Conservation (phyloP, 2,329 filamentous ascomycete species). For the Metarhizium robertsii region DNA sequence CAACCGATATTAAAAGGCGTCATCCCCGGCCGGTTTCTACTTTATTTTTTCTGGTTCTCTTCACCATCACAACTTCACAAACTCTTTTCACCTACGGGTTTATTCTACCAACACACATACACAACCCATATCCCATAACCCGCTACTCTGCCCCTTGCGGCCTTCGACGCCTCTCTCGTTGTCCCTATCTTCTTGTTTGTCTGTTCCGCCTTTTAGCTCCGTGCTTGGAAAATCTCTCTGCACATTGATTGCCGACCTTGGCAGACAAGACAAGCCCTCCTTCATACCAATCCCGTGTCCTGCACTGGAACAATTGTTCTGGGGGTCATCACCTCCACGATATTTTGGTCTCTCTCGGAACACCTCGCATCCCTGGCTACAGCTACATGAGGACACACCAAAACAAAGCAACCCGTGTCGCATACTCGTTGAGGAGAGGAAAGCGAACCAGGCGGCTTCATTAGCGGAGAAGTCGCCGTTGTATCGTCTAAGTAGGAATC, state of each 20-base stretch:
- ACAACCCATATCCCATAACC: not conserved
- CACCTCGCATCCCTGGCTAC: not conserved
- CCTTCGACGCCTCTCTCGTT: not conserved
- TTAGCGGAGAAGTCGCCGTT: not conserved
- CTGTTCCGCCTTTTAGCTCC: not conserved
- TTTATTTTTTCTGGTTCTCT: not conserved
- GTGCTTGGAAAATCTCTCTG: not conserved
- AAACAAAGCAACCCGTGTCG: not conserved
- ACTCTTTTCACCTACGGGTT: not conserved
- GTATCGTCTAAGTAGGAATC: not conserved
- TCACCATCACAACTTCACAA: not conserved
- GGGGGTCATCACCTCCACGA: not conserved
- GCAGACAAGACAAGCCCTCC: not conserved
- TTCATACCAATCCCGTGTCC: not conserved
- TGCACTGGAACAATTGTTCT: not conserved
- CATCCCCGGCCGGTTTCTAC: not conserved
- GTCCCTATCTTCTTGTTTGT: not conserved
- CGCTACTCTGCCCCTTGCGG: not conserved
- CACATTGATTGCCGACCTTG: not conserved
- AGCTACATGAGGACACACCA: not conserved
- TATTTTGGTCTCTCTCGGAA: not conserved
- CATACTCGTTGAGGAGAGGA: too few species aligned
- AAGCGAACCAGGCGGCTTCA: not conserved
- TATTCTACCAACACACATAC: not conserved
- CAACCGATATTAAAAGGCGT: not conserved